These are phyloP conservation scores for Daldinia eschscholtzii DNA, from an alignment of 2,329 filamentous ascomycete genomes.

Conservation along the genomic window DNA sequence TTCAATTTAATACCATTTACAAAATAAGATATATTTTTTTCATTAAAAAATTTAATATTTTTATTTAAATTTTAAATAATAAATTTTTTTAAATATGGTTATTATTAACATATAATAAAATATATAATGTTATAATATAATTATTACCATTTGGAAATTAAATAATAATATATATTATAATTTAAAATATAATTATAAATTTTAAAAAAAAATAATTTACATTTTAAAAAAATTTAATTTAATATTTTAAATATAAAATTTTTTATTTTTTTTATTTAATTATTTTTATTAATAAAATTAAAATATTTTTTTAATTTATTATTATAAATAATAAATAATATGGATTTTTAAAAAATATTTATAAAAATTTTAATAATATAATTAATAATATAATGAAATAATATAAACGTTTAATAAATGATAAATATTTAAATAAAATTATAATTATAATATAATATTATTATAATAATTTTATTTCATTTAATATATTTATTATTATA, in stretches of 20 bases:
- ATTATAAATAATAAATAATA: background rate
- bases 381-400: slow-evolving; percentile 4
- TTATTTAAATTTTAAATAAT: background rate
- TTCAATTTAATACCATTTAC: background rate
- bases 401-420: background rate
- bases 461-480: slow-evolving; percentile 8
- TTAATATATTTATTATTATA: background rate
- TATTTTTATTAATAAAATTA: background rate
- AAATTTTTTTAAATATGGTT: background rate
- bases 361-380: background rate
- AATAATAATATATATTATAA: background rate
- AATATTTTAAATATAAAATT: background rate
- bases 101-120: background rate
- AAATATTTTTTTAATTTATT: background rate
- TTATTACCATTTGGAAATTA: background rate
- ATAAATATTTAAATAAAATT: slow-evolving; percentile 5
- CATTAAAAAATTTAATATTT: background rate
- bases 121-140: background rate
- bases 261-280: background rate
- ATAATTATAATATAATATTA: slow-evolving; percentile 1
- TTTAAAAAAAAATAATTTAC: background rate
- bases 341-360: background rate
- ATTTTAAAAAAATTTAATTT: background rate
- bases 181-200: slow-evolving; percentile 7
- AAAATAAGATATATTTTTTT: background rate